Conservation (phyloP, 2,329 filamentous ascomycete species). For the Fusarium sp. region DNA sequence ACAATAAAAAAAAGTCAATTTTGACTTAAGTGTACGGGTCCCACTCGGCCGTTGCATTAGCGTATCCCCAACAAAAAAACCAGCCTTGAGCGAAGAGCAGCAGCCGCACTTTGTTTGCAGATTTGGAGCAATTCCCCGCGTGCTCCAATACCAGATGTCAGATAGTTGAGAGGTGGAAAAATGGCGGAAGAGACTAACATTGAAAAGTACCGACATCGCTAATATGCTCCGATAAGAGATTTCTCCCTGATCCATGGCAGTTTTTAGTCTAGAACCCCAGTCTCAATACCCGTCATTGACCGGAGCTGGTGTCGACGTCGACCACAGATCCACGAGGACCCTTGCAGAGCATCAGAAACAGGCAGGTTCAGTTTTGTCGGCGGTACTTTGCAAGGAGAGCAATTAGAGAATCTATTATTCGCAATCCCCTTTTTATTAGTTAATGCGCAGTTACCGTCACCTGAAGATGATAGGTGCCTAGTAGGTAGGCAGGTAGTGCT, state of each 20-base stretch:
- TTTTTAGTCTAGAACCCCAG: conserved; percentile 27
- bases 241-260: conserved; percentile 17
- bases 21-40: conserved; percentile 22
- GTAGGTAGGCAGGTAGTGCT: too few species aligned
- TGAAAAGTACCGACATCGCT: conserved; percentile 3
- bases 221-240: not conserved
- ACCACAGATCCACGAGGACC: conserved; percentile 35
- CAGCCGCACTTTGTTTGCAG: conserved; percentile 37
- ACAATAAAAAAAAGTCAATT: conserved; percentile 11
- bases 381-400: conserved; percentile 18
- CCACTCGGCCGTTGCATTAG: conserved; percentile 47
- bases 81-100: conserved; percentile 26
- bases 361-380: conserved; percentile 26
- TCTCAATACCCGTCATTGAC: conserved; percentile 22
- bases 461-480: conserved; percentile 9
- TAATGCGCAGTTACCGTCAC: not conserved
- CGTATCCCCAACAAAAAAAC: conserved; percentile 50
- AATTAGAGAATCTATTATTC: not conserved
- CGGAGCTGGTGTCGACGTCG: conserved; percentile 35
- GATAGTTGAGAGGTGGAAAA: not conserved
- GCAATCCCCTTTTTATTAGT: conserved; percentile 1
- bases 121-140: conserved; percentile 38
- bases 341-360: conserved; percentile 36
- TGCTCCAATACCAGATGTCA: conserved; percentile 4
- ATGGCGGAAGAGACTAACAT: not conserved